Percentiles rank a stretch among this genome's conserved stretches.
Evolutionary conservation across 768 basidiomycete genomes (phyloP).

Genomic region (Rhizopogon vinicolor): DNA sequence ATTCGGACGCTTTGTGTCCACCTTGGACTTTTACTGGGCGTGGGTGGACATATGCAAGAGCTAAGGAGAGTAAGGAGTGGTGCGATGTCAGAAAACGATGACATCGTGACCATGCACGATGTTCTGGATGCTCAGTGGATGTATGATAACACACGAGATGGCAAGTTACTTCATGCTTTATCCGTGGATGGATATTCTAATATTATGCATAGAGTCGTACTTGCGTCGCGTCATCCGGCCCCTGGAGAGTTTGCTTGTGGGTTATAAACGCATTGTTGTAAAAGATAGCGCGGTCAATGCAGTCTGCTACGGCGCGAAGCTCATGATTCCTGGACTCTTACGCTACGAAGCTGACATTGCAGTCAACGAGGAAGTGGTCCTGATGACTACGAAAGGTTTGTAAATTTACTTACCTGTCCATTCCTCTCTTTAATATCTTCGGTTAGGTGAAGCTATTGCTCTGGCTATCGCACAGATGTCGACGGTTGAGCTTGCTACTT

Average conservation of each 20-base stretch:
- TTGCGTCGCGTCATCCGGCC: slow-evolving; percentile 93
- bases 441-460: slow-evolving; percentile 84
- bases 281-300: slow-evolving; percentile 99
- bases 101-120: slow-evolving; percentile 99
- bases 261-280: slow-evolving; percentile 98
- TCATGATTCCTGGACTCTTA: slow-evolving; percentile 98
- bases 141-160: slow-evolving; percentile 96
- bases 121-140: slow-evolving; percentile 98
- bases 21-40: slow-evolving; percentile 88
- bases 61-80: slow-evolving; percentile 91
- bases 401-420: neutral
- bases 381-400: slow-evolving; percentile 97
- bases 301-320: slow-evolving; percentile 98
- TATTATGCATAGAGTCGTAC: slow-evolving; percentile 73
- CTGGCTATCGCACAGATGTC: slow-evolving; percentile 97
- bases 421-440: slow-evolving; percentile 1
- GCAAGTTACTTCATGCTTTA: slow-evolving; percentile 34
- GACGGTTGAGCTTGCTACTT: slow-evolving; percentile 95
- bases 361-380: slow-evolving; percentile 90
- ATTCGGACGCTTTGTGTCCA: slow-evolving; percentile 97
- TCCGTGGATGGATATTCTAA: slow-evolving; percentile 9
- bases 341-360: slow-evolving; percentile 96
- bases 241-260: slow-evolving; percentile 87
- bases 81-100: slow-evolving; percentile 96
- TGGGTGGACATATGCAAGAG: slow-evolving; percentile 99